phyloP scores from a whole-genome alignment of 495 filamentous ascomycete genomes.

The Friedmanniomyces simplex region DNA sequence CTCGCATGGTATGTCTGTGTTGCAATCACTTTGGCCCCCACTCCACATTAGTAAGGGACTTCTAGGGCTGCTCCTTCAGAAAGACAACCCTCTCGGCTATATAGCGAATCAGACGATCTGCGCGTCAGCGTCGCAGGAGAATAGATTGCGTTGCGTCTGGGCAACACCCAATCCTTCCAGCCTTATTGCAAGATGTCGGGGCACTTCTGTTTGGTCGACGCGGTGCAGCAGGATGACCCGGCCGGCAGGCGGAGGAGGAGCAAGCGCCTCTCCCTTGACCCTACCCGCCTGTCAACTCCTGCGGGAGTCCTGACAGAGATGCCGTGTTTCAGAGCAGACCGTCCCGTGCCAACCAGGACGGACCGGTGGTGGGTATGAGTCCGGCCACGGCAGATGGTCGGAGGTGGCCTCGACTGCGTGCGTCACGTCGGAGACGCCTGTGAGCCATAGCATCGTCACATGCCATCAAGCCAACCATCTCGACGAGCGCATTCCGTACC shows the following conservation, averaged over 20 bases:
- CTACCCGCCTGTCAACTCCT: background rate
- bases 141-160: background rate
- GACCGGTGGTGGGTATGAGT: background rate
- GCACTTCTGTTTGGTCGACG: background rate
- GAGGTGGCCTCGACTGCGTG: no score
- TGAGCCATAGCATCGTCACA: background rate
- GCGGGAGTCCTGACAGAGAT: background rate
- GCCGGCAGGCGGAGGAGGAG: background rate
- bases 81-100: background rate
- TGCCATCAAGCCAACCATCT: background rate
- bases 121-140: background rate
- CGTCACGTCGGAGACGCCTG: no score
- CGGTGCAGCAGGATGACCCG: background rate
- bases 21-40: no score
- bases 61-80: no score
- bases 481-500: background rate
- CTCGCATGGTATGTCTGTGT: no score
- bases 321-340: background rate
- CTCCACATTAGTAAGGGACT: no score
- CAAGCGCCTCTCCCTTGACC: background rate
- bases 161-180: background rate
- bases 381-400: no score
- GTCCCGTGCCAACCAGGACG: background rate
- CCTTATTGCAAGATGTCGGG: background rate
- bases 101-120: background rate